phyloP scores from a whole-genome alignment of 176 grass and related monocot genomes.

The Elymus sibiricus region DNA sequence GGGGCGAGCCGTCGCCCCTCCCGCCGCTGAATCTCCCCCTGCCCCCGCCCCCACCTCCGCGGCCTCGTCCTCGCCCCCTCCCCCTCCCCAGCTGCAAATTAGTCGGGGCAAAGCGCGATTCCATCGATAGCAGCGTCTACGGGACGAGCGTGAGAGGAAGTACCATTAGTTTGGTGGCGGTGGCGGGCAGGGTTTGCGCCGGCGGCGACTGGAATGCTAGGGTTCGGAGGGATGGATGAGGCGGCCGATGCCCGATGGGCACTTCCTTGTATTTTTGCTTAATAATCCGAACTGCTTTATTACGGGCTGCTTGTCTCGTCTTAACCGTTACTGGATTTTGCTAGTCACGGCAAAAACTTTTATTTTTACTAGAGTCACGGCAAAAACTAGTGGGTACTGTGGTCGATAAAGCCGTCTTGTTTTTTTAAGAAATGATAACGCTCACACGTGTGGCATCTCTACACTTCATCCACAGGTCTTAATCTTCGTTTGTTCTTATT shows the following conservation, averaged over 20 bases:
- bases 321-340: no score
- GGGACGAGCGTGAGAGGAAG: background rate
- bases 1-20: constrained; percentile 6
- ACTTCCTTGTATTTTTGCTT: background rate
- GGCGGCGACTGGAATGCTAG: constrained; percentile 18
- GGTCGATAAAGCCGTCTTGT: no score
- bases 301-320: background rate
- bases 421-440: no score
- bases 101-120: constrained; percentile 7
- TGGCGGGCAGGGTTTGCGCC: background rate
- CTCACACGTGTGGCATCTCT: no score
- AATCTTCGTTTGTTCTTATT: no score
- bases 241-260: background rate
- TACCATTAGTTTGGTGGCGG: constrained; percentile 23
- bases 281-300: background rate
- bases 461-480: no score
- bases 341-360: no score
- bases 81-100: constrained; percentile 54
- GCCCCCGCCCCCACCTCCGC: background rate
- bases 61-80: constrained; percentile 32
- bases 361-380: no score
- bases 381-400: no score
- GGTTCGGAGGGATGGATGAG: constrained; percentile 20
- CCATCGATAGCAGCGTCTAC: background rate
- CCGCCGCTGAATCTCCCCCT: constrained; percentile 30